A percentile compares a stretch with the other conserved stretches of the same genome.
phyloP scores from a whole-genome alignment of 208 protist species.

The Acanthamoeba healyi region DNA sequence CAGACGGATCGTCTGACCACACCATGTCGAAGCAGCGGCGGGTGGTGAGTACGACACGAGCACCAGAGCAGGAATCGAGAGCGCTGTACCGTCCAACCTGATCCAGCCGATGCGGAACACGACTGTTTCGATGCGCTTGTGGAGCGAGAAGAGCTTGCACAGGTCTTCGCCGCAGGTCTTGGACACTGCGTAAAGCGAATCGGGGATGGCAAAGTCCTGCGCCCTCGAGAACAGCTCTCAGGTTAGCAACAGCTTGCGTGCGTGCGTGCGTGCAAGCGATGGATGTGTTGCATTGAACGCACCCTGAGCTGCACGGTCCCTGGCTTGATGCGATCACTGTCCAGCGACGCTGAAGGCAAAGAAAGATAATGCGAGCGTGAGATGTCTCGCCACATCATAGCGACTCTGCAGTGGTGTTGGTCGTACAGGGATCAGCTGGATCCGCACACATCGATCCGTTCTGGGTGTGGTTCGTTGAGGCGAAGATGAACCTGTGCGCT shows the following conservation, averaged over 20 bases:
- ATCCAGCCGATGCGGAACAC: conserved; percentile 38
- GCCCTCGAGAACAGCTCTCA: no score
- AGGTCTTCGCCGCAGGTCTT: background rate
- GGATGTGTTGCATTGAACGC: background rate
- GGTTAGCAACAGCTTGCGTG: no score
- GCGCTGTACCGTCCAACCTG: background rate
- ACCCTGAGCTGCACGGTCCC: background rate
- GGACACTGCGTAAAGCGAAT: conserved; percentile 15
- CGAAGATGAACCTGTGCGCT: conserved; percentile 33
- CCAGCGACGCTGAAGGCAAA: no score
- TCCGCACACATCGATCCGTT: background rate
- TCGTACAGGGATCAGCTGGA: background rate
- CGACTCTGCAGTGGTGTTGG: no score
- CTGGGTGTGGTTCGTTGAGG: conserved; percentile 35
- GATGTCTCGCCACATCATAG: no score
- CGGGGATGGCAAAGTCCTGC: conserved; percentile 15
- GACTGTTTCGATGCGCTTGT: background rate
- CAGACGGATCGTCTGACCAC: background rate
- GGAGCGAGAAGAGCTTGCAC: conserved; percentile 20
- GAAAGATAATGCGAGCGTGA: no score
- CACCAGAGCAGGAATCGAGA: background rate
- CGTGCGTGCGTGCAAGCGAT: no score
- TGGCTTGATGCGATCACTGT: background rate
- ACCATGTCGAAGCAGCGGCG: no score
- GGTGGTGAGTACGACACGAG: background rate